Percentiles rank a stretch among this genome's conserved stretches.
Evolutionary conservation across 108 stramenopile genomes (phyloP).

Genomic region (Skeletonema marinoi): DNA sequence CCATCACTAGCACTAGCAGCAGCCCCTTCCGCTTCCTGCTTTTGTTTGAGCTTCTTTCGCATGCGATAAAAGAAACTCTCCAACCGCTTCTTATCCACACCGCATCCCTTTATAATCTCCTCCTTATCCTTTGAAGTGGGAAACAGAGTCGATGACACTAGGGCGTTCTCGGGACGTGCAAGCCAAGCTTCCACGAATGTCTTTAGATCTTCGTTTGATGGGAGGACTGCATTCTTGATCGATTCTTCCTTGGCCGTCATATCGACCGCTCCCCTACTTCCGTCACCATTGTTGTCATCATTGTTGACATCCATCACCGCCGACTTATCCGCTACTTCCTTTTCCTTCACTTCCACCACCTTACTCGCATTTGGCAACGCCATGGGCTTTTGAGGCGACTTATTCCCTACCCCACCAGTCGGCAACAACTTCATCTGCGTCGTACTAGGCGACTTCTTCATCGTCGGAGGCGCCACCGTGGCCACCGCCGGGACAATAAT

Average conservation of each 20-base stretch:
- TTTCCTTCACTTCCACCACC: background rate
- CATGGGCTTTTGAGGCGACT: background rate
- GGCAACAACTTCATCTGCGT: background rate
- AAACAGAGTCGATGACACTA: background rate
- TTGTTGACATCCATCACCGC: background rate
- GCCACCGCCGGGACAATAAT: background rate
- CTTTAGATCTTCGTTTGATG: background rate
- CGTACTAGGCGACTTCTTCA: background rate
- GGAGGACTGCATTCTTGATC: background rate
- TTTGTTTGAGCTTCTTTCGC: constrained; percentile 18
- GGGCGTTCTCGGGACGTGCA: background rate
- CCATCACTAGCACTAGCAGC: background rate
- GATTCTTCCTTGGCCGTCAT: background rate
- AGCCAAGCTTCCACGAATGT: background rate
- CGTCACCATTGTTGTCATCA: background rate
- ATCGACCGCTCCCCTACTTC: background rate
- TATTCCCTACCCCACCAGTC: background rate
- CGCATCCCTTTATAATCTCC: constrained; percentile 4
- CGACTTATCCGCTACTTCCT: background rate
- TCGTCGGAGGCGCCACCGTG: background rate
- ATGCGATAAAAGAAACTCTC: constrained; percentile 23
- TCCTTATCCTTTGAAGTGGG: constrained; percentile 3
- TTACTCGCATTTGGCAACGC: background rate
- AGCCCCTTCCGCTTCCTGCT: background rate
- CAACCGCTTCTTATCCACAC: constrained; percentile 20